These are phyloP conservation scores for Aspergillus bertholletiae DNA, from an alignment of 495 filamentous ascomycete species.

Conservation along the genomic window DNA sequence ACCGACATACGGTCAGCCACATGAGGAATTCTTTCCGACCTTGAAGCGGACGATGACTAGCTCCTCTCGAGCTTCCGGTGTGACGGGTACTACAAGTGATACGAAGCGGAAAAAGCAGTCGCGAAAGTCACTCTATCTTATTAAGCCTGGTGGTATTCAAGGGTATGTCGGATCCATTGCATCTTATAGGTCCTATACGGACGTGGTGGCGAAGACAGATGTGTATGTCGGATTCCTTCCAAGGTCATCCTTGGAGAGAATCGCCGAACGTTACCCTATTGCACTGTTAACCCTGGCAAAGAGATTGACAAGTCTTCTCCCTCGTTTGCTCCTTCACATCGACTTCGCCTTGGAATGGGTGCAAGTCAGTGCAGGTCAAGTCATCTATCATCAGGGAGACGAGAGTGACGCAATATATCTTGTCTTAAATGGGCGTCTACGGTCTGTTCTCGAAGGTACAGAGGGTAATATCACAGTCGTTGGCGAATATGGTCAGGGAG, in stretches of 20 bases:
- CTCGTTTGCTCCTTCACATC: conserved; percentile 90
- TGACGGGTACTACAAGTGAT: conserved; percentile 30
- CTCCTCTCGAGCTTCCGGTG: conserved; percentile 37
- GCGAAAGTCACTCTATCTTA: conserved; percentile 78
- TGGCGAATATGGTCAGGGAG: conserved; percentile 93
- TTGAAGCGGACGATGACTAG: conserved; percentile 47
- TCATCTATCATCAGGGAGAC: conserved; percentile 89
- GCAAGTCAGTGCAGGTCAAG: conserved; percentile 90
- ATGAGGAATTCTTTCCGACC: conserved; percentile 45
- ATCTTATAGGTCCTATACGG: conserved; percentile 92
- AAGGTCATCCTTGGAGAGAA: conserved; percentile 77
- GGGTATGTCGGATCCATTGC: conserved; percentile 93
- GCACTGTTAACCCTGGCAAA: conserved; percentile 95
- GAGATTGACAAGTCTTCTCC: conserved; percentile 81
- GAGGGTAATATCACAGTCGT: conserved; percentile 83
- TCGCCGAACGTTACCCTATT: conserved; percentile 89
- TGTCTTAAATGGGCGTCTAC: conserved; percentile 86
- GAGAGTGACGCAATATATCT: conserved; percentile 99
- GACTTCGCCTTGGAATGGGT: conserved; percentile 98
- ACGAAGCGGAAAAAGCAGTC: conserved; percentile 47
- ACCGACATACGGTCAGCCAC: conserved; percentile 22
- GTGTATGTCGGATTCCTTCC: conserved; percentile 97
- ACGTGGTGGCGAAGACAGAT: conserved; percentile 95
- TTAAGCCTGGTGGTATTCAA: conserved; percentile 92
- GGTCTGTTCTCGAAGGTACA: conserved; percentile 72